A percentile compares a stretch with the other conserved stretches of the same genome.
These are phyloP conservation scores for Crithidia mellificae DNA, from an alignment of 208 protist genomes.

Conservation along the genomic window DNA sequence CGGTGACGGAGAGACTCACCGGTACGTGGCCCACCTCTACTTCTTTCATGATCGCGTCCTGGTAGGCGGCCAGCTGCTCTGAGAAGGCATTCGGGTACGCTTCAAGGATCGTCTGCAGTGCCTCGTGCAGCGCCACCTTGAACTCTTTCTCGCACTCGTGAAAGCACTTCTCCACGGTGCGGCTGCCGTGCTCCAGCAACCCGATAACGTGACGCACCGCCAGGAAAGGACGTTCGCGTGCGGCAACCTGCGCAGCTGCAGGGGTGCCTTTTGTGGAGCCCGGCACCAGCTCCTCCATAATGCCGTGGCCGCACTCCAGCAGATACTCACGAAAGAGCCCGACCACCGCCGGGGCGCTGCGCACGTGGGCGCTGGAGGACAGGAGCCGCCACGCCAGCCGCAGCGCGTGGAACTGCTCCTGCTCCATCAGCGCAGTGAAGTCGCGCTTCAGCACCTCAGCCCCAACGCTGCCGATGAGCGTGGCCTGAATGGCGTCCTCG, in stretches of 20 bases:
- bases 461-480: conserved; percentile 41
- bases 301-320: conserved; percentile 44
- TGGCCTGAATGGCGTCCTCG: conserved; percentile 44
- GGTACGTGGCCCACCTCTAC: conserved; percentile 43
- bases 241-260: conserved; percentile 10
- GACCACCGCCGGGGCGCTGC: conserved; percentile 14
- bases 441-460: conserved; percentile 45
- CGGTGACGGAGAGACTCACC: conserved; percentile 4
- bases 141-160: conserved; percentile 57
- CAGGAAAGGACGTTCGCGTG: conserved; percentile 37
- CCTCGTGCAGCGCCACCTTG: conserved; percentile 81
- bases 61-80: conserved; percentile 91
- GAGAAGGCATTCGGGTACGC: conserved; percentile 79
- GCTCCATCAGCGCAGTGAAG: conserved; percentile 38
- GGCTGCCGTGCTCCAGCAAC: conserved; percentile 74
- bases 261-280: conserved; percentile 20
- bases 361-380: conserved; percentile 32
- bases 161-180: conserved; percentile 54
- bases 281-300: conserved; percentile 35
- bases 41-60: conserved; percentile 86
- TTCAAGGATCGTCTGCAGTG: conserved; percentile 90
- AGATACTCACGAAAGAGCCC: conserved; percentile 52
- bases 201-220: conserved; percentile 81
- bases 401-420: conserved; percentile 37
- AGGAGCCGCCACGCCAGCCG: conserved; percentile 49